Evolutionary conservation across 371 early-diverging fungal species (phyloP).

Genomic region (Mucor piriformis): DNA sequence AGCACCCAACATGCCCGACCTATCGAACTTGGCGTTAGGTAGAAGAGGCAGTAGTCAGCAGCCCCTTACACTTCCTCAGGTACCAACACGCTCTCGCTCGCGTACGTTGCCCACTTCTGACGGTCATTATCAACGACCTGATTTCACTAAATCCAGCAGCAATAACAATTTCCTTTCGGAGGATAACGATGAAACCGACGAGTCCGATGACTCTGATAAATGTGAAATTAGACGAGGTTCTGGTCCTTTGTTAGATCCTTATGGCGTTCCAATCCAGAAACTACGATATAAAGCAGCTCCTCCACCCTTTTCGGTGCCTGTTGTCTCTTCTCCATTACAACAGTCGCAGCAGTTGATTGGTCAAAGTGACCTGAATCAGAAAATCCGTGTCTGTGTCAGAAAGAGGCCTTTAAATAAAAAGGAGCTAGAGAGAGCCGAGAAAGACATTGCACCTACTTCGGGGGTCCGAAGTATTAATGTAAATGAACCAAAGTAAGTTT

Average conservation of each 20-base stretch:
- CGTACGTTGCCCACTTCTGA: slow-evolving; percentile 29
- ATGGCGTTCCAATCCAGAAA: slow-evolving; percentile 34
- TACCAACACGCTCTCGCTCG: slow-evolving; percentile 36
- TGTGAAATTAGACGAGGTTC: slow-evolving; percentile 30
- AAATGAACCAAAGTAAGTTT: slow-evolving; percentile 83
- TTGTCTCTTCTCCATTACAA: slow-evolving; percentile 1
- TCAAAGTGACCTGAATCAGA: slow-evolving; percentile 58
- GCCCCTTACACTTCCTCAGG: background rate
- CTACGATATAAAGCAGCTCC: slow-evolving; percentile 5
- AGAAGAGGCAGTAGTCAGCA: slow-evolving; percentile 19
- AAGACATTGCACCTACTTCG: slow-evolving; percentile 74
- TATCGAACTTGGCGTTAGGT: slow-evolving; percentile 2
- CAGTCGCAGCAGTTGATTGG: slow-evolving; percentile 11
- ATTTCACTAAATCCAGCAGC: slow-evolving; percentile 15
- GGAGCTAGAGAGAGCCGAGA: slow-evolving; percentile 74
- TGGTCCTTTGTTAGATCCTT: slow-evolving; percentile 37
- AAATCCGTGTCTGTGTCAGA: slow-evolving; percentile 93
- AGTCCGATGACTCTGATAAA: slow-evolving; percentile 20
- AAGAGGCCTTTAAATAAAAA: slow-evolving; percentile 88
- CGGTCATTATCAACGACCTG: slow-evolving; percentile 21
- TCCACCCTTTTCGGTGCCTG: background rate
- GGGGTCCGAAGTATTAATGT: slow-evolving; percentile 74
- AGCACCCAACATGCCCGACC: background rate
- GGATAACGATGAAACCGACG: slow-evolving; percentile 11
- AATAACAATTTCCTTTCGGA: slow-evolving; percentile 3